phyloP scores from a whole-genome alignment of 2,329 filamentous ascomycete species.

The Aspergillus jensenii region DNA sequence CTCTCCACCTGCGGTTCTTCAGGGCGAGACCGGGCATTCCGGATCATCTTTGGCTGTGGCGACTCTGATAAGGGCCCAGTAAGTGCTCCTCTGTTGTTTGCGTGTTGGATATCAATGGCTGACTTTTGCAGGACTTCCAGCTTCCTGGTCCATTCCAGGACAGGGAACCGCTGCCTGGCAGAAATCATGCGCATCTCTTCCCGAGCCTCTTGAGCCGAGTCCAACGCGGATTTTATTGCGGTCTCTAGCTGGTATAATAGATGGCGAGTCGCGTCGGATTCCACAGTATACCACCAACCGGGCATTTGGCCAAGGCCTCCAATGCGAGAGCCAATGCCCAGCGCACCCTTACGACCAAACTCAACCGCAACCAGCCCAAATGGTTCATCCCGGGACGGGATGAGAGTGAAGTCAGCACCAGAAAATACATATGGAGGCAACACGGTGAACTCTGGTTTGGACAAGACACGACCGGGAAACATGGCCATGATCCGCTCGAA shows the following conservation, averaged over 20 bases:
- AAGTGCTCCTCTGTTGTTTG: slow-evolving; percentile 54
- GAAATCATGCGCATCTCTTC: slow-evolving; percentile 65
- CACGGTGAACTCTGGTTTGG: slow-evolving; percentile 66
- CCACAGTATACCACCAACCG: slow-evolving; percentile 70
- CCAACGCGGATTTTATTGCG: slow-evolving; percentile 62
- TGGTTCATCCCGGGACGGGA: slow-evolving; percentile 68
- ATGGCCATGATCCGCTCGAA: slow-evolving; percentile 64
- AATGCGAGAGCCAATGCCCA: slow-evolving; percentile 65
- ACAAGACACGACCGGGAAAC: slow-evolving; percentile 65
- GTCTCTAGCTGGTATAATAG: slow-evolving; percentile 64
- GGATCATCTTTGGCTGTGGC: no score
- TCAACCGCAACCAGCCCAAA: slow-evolving; percentile 69
- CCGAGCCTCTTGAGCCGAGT: slow-evolving; percentile 55
- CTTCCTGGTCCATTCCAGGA: slow-evolving; percentile 66
- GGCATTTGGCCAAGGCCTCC: slow-evolving; percentile 70
- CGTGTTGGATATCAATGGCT: no score
- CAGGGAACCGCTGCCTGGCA: slow-evolving; percentile 65
- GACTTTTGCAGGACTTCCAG: slow-evolving; percentile 58
- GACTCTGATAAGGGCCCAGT: slow-evolving; percentile 28
- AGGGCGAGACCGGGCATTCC: no score
- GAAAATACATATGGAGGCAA: slow-evolving; percentile 66
- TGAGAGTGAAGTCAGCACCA: slow-evolving; percentile 67
- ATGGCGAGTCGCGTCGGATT: slow-evolving; percentile 63
- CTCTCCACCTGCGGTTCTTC: no score
- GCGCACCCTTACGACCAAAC: slow-evolving; percentile 66